Evolutionary conservation across 2,329 filamentous ascomycete genomes (phyloP).

Genomic region (Emmonsiellopsis sp.): DNA sequence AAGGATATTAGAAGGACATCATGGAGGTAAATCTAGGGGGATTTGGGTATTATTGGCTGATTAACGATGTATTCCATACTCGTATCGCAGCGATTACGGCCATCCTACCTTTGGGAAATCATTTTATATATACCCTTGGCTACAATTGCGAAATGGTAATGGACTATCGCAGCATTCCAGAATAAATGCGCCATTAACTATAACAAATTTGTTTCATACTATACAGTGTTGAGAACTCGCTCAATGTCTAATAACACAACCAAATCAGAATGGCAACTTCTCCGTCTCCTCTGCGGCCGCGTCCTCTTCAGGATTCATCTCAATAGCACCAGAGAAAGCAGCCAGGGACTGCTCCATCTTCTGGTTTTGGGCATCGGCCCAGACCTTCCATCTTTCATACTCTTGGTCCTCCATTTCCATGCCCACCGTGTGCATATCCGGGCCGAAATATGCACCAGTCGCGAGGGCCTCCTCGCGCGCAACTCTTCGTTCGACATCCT

Average conservation of each 20-base stretch:
- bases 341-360: conserved; percentile 40
- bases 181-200: not conserved
- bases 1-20: too few relatives aligned
- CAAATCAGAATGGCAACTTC: not conserved
- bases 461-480: conserved; percentile 79
- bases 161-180: not conserved
- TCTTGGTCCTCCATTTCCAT: conserved; percentile 72
- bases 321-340: conserved; percentile 26
- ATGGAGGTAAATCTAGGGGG: too few relatives aligned
- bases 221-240: not conserved
- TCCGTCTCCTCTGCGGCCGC: conserved; percentile 6
- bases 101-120: too few relatives aligned
- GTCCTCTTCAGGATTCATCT: not conserved
- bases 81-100: too few relatives aligned
- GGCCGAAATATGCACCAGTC: conserved; percentile 83
- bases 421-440: conserved; percentile 62
- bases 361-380: conserved; percentile 54
- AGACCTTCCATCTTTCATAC: conserved; percentile 77
- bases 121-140: too few relatives aligned
- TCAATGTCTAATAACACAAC: not conserved
- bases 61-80: too few relatives aligned
- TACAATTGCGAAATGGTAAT: not conserved
- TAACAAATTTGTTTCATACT: not conserved
- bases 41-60: too few relatives aligned
- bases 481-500: conserved; percentile 74